These are phyloP conservation scores for Podila verticillata DNA, from an alignment of 192 early-diverging fungal species.

Conservation along the genomic window DNA sequence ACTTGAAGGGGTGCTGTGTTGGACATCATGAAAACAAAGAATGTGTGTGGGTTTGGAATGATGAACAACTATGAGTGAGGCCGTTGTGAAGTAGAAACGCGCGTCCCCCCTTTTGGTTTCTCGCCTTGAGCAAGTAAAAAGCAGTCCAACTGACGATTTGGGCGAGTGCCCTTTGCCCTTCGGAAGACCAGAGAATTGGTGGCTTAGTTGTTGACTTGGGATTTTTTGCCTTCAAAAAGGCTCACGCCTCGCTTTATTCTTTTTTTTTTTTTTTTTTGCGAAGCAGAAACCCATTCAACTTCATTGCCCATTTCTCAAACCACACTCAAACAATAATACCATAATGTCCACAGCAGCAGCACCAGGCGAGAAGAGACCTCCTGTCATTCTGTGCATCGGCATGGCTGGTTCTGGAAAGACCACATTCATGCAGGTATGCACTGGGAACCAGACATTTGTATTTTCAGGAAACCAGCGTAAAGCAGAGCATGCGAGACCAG, in stretches of 20 bases:
- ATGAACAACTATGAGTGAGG: not conserved
- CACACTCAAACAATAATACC: not conserved
- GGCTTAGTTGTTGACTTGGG: slow-evolving; percentile 3
- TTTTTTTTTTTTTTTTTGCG: not conserved
- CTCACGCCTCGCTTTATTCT: not conserved
- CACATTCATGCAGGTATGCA: slow-evolving; percentile 90
- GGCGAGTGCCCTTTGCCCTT: too few species aligned
- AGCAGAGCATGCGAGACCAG: too few species aligned
- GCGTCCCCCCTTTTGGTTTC: too few species aligned
- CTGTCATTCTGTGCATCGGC: slow-evolving; percentile 87
- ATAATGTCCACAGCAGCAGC: slow-evolving; percentile 9
- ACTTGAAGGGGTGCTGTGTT: not conserved
- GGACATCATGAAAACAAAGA: not conserved
- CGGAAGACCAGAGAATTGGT: not conserved
- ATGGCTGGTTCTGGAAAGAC: slow-evolving; percentile 98
- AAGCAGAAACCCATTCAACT: not conserved
- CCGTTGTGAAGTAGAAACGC: too few species aligned
- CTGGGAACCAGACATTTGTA: not conserved
- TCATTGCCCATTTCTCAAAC: not conserved
- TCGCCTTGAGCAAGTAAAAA: too few species aligned
- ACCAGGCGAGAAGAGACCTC: slow-evolving; percentile 62
- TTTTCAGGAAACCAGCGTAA: not conserved
- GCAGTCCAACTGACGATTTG: not conserved
- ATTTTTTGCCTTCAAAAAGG: not conserved
- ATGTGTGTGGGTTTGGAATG: not conserved